Percentiles rank a stretch among this genome's conserved stretches.
Evolutionary conservation across 1,284 basidiomycete genomes (phyloP).

Genomic region (Ustilago nuda): DNA sequence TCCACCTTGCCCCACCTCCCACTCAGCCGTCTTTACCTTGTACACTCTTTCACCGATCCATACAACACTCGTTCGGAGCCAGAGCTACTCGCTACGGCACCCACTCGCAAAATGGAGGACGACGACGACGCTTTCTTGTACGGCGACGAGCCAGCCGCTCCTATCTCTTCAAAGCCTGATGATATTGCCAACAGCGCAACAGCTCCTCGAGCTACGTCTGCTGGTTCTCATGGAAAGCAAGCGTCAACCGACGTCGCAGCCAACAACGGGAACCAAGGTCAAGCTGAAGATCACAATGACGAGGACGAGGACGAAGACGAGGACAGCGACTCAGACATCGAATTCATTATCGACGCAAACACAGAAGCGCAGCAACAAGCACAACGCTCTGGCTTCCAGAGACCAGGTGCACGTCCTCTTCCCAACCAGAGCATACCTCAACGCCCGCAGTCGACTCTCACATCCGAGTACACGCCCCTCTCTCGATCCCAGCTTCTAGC

Average conservation of each 20-base stretch:
- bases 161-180: constrained; percentile 10
- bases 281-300: constrained; percentile 53
- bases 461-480: constrained; percentile 90
- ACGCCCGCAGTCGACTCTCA: constrained; percentile 74
- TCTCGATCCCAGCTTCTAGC: constrained; percentile 74
- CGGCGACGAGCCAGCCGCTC: constrained; percentile 42
- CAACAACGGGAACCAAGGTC: constrained; percentile 51
- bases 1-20: not conserved
- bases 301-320: constrained; percentile 68
- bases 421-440: constrained; percentile 42
- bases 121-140: constrained; percentile 62
- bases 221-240: not conserved
- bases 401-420: constrained; percentile 21
- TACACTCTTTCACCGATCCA: not conserved
- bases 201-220: not conserved
- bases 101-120: constrained; percentile 41
- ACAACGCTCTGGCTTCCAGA: constrained; percentile 43
- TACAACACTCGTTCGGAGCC: not conserved
- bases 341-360: constrained; percentile 69
- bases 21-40: not conserved
- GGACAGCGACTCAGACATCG: constrained; percentile 70
- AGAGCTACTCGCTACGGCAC: not conserved
- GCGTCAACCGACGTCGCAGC: not conserved
- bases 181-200: constrained; percentile 10
- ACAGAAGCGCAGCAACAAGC: constrained; percentile 52